Base-by-base conservation (phyloP, 441 rosid genomes). In the Populus hybrid region DNA sequence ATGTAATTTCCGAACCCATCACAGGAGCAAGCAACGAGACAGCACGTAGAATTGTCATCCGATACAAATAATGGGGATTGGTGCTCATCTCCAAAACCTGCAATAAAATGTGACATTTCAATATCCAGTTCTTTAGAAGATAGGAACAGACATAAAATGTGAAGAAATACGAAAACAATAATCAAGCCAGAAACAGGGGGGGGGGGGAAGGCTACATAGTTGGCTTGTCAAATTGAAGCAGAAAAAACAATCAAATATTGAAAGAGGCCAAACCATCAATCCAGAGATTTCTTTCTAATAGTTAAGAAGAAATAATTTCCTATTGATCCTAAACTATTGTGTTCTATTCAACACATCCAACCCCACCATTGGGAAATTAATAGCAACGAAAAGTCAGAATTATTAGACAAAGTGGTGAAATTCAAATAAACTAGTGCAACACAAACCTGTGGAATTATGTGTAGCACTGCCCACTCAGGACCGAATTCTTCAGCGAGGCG, bases 391-490 rank as follows among this genome's bases (percentile, higher is more conserved):
- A 42, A 42, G 36, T 36, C 34, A 76, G 64, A 38, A 72, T 74
- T 57, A 66, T 65, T 12, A 76, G 42, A 81, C 78, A 80, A 26
- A 26, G 79, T 86, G 88, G 85, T 50, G 57, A 50, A 50, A 16
- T 50, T 50, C 57, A 50, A 50, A 50, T 2, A 50, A 50, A 23
- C 28, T 14, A 64, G 24, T 4, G 35, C 28, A n/a, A 34, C 14
- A 78, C 78, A 50, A 71, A 92, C 94, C 95, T 95, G 98, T 35
- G 99, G 98, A 84, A 94, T 88, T 84, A 95, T 85, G 82, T 95
- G 98, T 86, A 89, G 94, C 99, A 94, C 92, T 71, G 98, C 98
- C 99, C 99, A 95, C 28, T 95, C 98, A 18, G 99, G 93, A 76
- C 99, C 99, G 80, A 95, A 95, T 85, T 95, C 99, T 87, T 95